phyloP scores from a whole-genome alignment of 169 alveolate genomes.

The Cryptosporidium bovis region DNA sequence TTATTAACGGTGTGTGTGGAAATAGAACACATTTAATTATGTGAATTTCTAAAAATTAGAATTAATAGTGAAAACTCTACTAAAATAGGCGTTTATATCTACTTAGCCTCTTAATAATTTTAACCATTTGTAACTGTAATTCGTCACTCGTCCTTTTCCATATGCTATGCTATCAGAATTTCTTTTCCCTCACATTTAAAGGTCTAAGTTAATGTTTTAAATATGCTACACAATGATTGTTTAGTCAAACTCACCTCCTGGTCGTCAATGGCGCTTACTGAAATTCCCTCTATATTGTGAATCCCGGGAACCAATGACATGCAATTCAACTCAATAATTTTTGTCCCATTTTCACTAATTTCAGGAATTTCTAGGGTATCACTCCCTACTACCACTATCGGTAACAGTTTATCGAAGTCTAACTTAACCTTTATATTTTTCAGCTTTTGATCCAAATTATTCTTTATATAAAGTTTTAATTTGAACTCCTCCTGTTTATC shows the following conservation, averaged over 20 bases:
- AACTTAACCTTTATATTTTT: conserved; percentile 3
- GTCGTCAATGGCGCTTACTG: background rate
- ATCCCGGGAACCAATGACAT: conserved; percentile 39
- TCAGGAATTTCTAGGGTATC: conserved; percentile 1
- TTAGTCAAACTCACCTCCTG: background rate
- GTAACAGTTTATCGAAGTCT: conserved; percentile 42
- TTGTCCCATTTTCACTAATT: conserved; percentile 5
- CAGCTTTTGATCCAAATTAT: background rate
- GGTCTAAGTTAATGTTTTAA: too few relatives aligned
- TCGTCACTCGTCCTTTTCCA: too few relatives aligned
- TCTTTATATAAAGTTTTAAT: conserved; percentile 3
- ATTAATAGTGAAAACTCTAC: background rate
- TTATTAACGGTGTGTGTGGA: background rate
- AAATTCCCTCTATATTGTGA: conserved; percentile 35
- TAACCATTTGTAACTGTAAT: too few relatives aligned
- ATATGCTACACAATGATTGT: too few relatives aligned
- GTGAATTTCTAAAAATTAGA: background rate
- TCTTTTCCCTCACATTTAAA: too few relatives aligned
- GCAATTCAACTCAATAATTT: conserved; percentile 10
- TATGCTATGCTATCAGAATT: too few relatives aligned
- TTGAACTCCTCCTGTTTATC: conserved; percentile 33
- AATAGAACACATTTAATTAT: background rate
- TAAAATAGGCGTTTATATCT: background rate
- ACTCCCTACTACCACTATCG: conserved; percentile 30
- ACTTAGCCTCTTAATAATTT: background rate